phyloP scores from a whole-genome alignment of 345 rosid species.

The Gossypium raimondii region DNA sequence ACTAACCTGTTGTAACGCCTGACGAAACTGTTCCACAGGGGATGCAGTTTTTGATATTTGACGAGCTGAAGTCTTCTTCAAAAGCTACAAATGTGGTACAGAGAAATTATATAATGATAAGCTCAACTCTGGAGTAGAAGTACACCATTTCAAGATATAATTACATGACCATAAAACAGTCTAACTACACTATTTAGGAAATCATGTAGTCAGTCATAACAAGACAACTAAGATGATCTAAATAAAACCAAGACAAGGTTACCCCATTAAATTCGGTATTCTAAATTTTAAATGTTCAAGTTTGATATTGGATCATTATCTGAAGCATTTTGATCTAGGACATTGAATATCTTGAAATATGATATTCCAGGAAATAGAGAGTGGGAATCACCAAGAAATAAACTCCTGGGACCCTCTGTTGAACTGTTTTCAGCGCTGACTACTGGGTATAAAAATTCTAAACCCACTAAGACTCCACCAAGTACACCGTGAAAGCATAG shows the following conservation, averaged over 20 bases:
- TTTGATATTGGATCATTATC: background rate
- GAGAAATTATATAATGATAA: conserved; percentile 28
- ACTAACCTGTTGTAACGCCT: conserved; percentile 66
- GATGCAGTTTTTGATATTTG: conserved; percentile 68
- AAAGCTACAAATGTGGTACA: conserved; percentile 51
- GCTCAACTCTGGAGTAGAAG: conserved; percentile 22
- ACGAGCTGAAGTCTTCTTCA: conserved; percentile 68
- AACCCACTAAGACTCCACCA: background rate
- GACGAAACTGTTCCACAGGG: conserved; percentile 60
- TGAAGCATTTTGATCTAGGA: background rate
- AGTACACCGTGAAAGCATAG: background rate
- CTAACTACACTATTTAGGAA: too few relatives aligned
- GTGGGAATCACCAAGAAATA: background rate
- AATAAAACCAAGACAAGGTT: background rate
- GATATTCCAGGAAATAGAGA: background rate
- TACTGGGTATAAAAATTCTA: background rate
- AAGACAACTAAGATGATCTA: background rate
- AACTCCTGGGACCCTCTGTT: background rate
- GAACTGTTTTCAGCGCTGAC: background rate
- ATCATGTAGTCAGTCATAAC: background rate
- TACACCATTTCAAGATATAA: conserved; percentile 22
- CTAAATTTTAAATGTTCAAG: background rate
- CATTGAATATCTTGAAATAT: background rate
- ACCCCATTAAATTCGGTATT: background rate
- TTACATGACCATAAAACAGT: background rate